Evolutionary conservation across 169 alveolate species (phyloP).

Genomic region (Plasmodium yoelii): DNA sequence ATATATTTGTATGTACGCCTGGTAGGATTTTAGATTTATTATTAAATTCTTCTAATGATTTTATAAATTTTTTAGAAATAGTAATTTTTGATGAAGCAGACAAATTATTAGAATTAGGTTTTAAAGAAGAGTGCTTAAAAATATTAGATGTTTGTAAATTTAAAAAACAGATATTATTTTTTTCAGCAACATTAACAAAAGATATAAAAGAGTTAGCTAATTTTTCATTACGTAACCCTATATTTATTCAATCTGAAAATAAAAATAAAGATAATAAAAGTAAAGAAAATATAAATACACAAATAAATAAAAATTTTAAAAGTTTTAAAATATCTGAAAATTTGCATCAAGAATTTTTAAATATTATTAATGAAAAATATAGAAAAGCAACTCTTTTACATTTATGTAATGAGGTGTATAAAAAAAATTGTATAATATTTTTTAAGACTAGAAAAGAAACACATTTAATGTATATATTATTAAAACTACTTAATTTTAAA

Average conservation of each 20-base stretch:
- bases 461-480: constrained; percentile 90
- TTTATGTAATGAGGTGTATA: constrained; percentile 78
- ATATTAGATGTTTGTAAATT: constrained; percentile 83
- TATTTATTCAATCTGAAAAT: constrained; percentile 79
- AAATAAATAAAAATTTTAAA: constrained; percentile 13
- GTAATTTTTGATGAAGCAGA: constrained; percentile 97
- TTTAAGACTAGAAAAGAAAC: constrained; percentile 93
- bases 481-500: constrained; percentile 89
- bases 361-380: constrained; percentile 70
- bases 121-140: constrained; percentile 89
- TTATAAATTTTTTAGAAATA: constrained; percentile 89
- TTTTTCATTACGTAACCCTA: constrained; percentile 87
- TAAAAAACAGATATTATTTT: constrained; percentile 90
- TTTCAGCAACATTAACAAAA: constrained; percentile 92
- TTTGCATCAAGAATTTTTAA: constrained; percentile 79
- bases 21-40: constrained; percentile 97
- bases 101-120: constrained; percentile 95
- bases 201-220: constrained; percentile 89
- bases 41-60: constrained; percentile 86
- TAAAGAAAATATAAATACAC: constrained; percentile 3
- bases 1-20: constrained; percentile 97
- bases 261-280: neutral
- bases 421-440: constrained; percentile 85
- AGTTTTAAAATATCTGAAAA: constrained; percentile 78
- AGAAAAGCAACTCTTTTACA: constrained; percentile 86